phyloP scores from a whole-genome alignment of 352 stramenopile genomes.

The Halophytophthora polymorphica region DNA sequence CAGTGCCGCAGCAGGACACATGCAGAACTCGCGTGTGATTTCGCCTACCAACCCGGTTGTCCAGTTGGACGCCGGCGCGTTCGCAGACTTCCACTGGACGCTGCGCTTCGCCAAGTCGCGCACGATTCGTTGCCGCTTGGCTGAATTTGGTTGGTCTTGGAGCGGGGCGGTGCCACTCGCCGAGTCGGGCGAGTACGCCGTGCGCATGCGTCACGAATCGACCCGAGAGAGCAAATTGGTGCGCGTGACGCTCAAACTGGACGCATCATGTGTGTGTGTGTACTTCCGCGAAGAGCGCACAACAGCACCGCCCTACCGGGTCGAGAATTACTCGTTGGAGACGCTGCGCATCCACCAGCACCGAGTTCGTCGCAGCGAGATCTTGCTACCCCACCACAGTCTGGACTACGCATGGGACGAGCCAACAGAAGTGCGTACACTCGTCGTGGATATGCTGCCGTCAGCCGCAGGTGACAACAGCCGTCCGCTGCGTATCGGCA shows the following conservation, averaged over 20 bases:
- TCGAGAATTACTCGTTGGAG: conserved; percentile 89
- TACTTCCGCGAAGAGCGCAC: conserved; percentile 79
- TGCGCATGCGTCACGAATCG: conserved; percentile 81
- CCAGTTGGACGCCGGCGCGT: conserved; percentile 64
- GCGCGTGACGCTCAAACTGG: conserved; percentile 74
- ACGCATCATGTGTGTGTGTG: conserved; percentile 73
- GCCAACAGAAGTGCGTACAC: conserved; percentile 67
- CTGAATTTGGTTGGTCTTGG: conserved; percentile 79
- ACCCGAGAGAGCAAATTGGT: conserved; percentile 78
- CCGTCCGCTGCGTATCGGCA: conserved; percentile 78
- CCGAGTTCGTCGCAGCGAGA: conserved; percentile 77
- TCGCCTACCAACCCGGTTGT: conserved; percentile 68
- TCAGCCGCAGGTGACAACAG: conserved; percentile 86
- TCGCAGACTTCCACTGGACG: conserved; percentile 85
- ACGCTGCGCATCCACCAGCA: conserved; percentile 85
- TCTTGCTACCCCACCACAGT: conserved; percentile 83
- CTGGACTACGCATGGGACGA: conserved; percentile 89
- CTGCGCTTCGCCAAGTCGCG: conserved; percentile 63
- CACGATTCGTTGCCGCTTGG: conserved; percentile 75
- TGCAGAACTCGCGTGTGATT: conserved; percentile 49
- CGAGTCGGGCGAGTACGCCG: conserved; percentile 76
- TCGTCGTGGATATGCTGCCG: conserved; percentile 87
- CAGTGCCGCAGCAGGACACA: conserved; percentile 23
- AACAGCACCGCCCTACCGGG: conserved; percentile 76
- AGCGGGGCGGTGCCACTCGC: conserved; percentile 74